Base-by-base conservation (phyloP, 495 filamentous ascomycete species). In the Neurospora tetraspora region DNA sequence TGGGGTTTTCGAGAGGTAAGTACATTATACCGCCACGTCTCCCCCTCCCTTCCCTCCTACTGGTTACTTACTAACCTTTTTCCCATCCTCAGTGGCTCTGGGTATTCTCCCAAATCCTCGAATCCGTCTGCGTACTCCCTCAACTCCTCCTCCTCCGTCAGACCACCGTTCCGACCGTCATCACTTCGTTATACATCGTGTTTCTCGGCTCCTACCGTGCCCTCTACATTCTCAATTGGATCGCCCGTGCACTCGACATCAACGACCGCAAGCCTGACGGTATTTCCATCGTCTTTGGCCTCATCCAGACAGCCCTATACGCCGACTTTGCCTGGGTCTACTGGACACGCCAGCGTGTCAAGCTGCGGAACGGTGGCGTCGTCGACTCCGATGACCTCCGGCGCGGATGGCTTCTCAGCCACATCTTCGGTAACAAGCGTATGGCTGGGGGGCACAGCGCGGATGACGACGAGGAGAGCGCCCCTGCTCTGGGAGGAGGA, bases 271-370 rank as follows among this genome's bases (percentile, higher is more conserved):
- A 84, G 70, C 88, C 89, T 74, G 93, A 96, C 75, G 86, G 87
- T n/a, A 86, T 94, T 39, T 86, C 90, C 11, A 85, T 94, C 73
- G 84, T 96, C 70, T 98, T 96, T 80, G 96, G 95, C 43, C 83
- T 97, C 74, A 83, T 98, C 36, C 96, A 99, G 82, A 98, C 95
- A 0, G 89, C 90, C 2, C 88, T 98, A 70, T 98, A 98, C 79
- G 78, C 94, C 74, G 96, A 99, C 80, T 99, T 99, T 79, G 93
- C 92, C 34, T 98, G 94, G 94, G 93, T 99, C 1, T 99, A 99
- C 84, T 97, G 91, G 83, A 91, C 91, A 5, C 87, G 96, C 42
- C 96, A 98, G 83, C 88, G 93, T 40, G 94, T 99, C 76, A 98
- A 98, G 88, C 90, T 99, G 5, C 88, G 96, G 61, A 90, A 91